Base-by-base conservation (phyloP, 345 rosid genomes). In the Microcos paniculata region DNA sequence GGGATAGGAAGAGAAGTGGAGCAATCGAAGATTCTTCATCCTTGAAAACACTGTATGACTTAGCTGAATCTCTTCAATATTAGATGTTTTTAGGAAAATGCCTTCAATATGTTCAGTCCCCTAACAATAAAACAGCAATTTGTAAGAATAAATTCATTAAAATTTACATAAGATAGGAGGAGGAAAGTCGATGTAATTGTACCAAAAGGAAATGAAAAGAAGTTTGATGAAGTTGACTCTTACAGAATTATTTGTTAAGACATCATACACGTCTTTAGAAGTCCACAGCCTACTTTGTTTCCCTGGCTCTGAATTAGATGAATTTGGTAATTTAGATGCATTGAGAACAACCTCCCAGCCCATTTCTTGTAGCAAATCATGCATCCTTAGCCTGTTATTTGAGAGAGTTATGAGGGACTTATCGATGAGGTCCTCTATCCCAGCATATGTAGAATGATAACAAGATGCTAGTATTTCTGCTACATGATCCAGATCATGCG, bases 321-420 rank as follows among this genome's bases (percentile, higher is more conserved):
- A n/a, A n/a, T n/a, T n/a, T n/a, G n/a, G n/a, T n/a, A n/a, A n/a
- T n/a, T n/a, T n/a, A n/a, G 72, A 72, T 74, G 74, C 75, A 23
- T 68, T 18, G 4, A 11, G 1, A 43, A 80, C 76, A 66, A 65
- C 33, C 13, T 78, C 52, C 7, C 51, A 4, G 14, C 69, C 84
- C 79, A 78, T 80, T 76, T 76, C 80, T 79, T 76, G 78, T 21
- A 78, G 42, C 63, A 81, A 70, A 40, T 79, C 69, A 69, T 84
- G 85, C 74, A 82, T 82, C 49, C 49, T 52, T 72, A 84, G 74
- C 21, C 0, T 19, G 23, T 31, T 57, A 35, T 67, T 24, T 33
- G 70, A 69, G 24, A 76, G 49, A 14, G 31, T 61, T 24, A 80
- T 53, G 11, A 85, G 77, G 42, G 85, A 80, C 63, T 78, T 85